Evolutionary conservation across 2,329 filamentous ascomycete species (phyloP), one percentile per base, ranked within the genome.

Genomic region (Raffaelea deltoideospora): DNA sequence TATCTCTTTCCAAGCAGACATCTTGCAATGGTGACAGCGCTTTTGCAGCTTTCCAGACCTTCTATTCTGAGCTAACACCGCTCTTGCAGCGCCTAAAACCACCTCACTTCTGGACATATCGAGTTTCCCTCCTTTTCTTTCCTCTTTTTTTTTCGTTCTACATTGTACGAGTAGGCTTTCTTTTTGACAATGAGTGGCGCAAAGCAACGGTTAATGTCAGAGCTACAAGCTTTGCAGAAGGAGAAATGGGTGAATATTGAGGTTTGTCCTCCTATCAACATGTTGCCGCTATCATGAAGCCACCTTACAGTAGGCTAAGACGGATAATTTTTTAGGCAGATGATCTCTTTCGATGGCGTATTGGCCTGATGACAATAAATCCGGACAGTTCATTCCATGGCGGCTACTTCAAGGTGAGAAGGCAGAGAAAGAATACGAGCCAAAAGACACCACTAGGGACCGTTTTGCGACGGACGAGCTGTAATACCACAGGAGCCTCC

Each of bases 181-280:
- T 28, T 28, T 5, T n/a, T n/a, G 15, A 53, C 37, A 44, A 66
- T 65, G 62, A 50, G 48, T 36, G 61, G 64, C 47, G 77, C 82
- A 26, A 79, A 87, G 59, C 77, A 84, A 50, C 79, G 92, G 35
- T 69, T 96, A 38, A 85, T 93, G 81, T 80, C 80, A 48, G 88
- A 96, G 65, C 76, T 84, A 61, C 79, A 81, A 57, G 67, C 72
- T 31, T 69, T 96, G 29, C 68, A 74, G 37, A 86, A 90, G 57
- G 87, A 95, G 67, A 85, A 84, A 55, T 98, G 88, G 88, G 80
- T 93, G 15, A 75, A 88, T 48, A 84, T 95, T 47, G 81, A 92
- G 55, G 82, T 86, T 58, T 43, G 70, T 51, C 30, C 6, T 23
- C 21, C 19, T n/a, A n/a, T n/a, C n/a, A n/a, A n/a, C n/a, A n/a